Evolutionary conservation across 345 rosid species (phyloP).

Genomic region (Turnera subulata): DNA sequence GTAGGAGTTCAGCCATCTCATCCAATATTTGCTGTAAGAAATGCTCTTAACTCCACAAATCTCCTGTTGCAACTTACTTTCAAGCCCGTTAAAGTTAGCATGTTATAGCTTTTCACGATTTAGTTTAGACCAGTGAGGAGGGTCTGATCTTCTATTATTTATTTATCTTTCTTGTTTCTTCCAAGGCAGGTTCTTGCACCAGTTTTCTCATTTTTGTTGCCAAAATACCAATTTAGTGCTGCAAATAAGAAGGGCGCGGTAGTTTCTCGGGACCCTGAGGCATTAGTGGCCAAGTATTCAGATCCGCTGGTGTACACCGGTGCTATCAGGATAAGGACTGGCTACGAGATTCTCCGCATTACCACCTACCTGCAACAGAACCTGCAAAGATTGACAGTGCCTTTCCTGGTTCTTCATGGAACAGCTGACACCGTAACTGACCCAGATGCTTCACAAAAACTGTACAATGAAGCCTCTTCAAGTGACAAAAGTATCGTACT

Average conservation of each 20-base stretch:
- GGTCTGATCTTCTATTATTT: not conserved
- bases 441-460: conserved; percentile 20
- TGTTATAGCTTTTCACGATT: no score
- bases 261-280: conserved; percentile 29
- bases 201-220: conserved; percentile 20
- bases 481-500: conserved; percentile 25
- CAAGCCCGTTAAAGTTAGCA: no score
- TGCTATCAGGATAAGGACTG: conserved; percentile 24
- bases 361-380: conserved; percentile 23
- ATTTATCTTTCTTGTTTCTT: not conserved
- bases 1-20: conserved; percentile 36
- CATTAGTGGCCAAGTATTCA: conserved; percentile 27
- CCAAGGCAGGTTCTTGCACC: conserved; percentile 25
- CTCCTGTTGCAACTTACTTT: not conserved
- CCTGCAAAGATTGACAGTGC: conserved; percentile 16
- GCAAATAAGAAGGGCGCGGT: conserved; percentile 27
- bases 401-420: conserved; percentile 28
- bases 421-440: conserved; percentile 29
- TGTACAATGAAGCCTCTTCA: conserved; percentile 23
- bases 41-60: not conserved
- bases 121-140: not conserved
- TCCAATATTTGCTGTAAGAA: conserved; percentile 24
- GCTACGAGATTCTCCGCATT: conserved; percentile 27
- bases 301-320: conserved; percentile 32
- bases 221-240: conserved; percentile 23